phyloP scores from a whole-genome alignment of 2,329 filamentous ascomycete species.

The Pleomassaria siparia region DNA sequence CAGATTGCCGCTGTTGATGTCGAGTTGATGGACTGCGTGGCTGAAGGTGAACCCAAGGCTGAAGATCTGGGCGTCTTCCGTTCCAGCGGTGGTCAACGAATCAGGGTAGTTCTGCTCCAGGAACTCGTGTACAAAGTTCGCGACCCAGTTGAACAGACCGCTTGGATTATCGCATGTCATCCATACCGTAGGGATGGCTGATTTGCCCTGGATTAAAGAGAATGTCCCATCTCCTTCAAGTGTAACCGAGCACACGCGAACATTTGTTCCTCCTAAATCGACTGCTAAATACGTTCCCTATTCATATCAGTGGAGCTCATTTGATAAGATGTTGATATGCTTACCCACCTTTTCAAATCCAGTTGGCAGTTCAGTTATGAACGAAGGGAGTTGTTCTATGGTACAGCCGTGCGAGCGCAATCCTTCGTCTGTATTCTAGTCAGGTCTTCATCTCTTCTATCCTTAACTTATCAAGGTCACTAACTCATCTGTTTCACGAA shows the following conservation, averaged over 20 bases:
- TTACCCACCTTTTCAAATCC: conserved; percentile 2
- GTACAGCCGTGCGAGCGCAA: not conserved
- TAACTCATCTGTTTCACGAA: conserved; percentile 6
- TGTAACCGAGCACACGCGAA: conserved; percentile 87
- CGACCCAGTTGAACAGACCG: conserved; percentile 84
- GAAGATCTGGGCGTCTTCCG: conserved; percentile 72
- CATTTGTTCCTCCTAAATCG: conserved; percentile 91
- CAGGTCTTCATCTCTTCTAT: not conserved
- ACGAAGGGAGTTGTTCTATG: conserved; percentile 2
- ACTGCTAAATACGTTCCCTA: conserved; percentile 79
- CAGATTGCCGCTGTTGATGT: conserved; percentile 86
- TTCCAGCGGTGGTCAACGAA: conserved; percentile 62
- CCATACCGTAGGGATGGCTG: conserved; percentile 78
- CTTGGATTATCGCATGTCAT: conserved; percentile 81
- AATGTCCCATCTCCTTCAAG: conserved; percentile 90
- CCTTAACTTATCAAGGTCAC: not conserved
- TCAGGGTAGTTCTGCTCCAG: conserved; percentile 76
- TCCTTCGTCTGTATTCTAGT: conserved; percentile 4
- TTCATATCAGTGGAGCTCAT: too few species aligned
- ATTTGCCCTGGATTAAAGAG: conserved; percentile 83
- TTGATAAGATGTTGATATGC: too few species aligned
- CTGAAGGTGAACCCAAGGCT: conserved; percentile 93
- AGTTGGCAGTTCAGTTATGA: not conserved
- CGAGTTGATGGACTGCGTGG: conserved; percentile 85
- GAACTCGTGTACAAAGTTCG: conserved; percentile 85